Evolutionary conservation across 2,329 filamentous ascomycete species (phyloP), one percentile per base, ranked within the genome.

Genomic region (Didymella exigua): DNA sequence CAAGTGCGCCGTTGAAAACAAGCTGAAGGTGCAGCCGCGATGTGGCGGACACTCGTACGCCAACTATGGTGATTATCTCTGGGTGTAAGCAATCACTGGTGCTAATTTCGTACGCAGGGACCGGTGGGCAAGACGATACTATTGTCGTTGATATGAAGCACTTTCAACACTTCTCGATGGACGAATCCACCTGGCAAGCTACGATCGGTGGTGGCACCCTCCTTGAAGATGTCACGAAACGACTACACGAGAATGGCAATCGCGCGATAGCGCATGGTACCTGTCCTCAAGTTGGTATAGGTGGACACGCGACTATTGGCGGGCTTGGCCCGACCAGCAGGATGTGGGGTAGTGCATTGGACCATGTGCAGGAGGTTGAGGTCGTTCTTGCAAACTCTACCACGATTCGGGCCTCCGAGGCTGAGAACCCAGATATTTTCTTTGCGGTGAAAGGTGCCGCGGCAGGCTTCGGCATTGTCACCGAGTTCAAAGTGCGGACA

Each of bases 21-120:
- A 75, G 5, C 67, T 83, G 33, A 81, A 82, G 56, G 83, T 88
- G 0, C 84, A 88, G 65, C 80, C 86, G n/a, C 82, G 80, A 40
- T 84, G 83, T 1, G 86, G 86, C 3, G 86, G 86, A 0, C 86
- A 89, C 61, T 87, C 84, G 0, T 89, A 86, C 56, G 86, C 75
- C 0, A 80, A 80, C 2, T 79, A 80, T 56, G 67, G 71, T 67
- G 29, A 30, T 3, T 10, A 30, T 14, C 10, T 10, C 29, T 30
- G 5, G 29, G 5, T 30, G 13, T 4, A 13, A 30, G 29, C 6
- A 7, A 8, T 30, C 10, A 30, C 13, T 10, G 5, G 6, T 30
- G 29, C 29, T 30, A 30, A 30, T 79, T 80, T 56, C 67, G 71
- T 67, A 23, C 36, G 9, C 45, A 70, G 78, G 78, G 0, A 73